Conservation (phyloP, 495 filamentous ascomycete species). For the Trichoderma gamsii region DNA sequence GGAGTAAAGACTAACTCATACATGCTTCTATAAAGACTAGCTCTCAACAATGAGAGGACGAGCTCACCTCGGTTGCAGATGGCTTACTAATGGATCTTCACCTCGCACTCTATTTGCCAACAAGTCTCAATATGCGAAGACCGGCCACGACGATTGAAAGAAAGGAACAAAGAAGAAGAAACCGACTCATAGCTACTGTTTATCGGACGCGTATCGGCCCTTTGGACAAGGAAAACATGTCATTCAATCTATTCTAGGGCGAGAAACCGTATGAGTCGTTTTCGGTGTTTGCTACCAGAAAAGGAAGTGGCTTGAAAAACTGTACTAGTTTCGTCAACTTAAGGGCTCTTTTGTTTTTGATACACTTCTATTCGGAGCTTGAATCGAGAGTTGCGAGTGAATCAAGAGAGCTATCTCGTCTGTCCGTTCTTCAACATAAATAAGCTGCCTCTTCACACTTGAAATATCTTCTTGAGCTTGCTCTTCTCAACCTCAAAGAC, state of each 20-base stretch:
- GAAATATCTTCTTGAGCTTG: no score
- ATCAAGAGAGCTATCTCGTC: no score
- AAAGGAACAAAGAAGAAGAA: background rate
- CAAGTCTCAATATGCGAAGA: background rate
- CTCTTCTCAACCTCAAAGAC: background rate
- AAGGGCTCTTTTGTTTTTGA: background rate
- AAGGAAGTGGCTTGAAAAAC: no score
- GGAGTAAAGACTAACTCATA: no score
- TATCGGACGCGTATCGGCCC: conserved; percentile 1
- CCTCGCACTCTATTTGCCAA: background rate
- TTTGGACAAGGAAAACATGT: background rate
- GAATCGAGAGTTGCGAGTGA: no score
- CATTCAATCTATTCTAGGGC: background rate
- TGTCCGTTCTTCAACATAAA: no score
- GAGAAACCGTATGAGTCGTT: no score
- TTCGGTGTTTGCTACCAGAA: no score
- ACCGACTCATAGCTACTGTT: background rate
- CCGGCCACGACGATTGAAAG: no score
- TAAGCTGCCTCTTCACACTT: no score
- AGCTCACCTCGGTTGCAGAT: background rate
- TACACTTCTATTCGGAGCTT: no score
- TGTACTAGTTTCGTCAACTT: background rate
- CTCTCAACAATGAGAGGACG: background rate
- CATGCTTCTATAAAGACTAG: no score
- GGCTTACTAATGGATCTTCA: background rate